These are phyloP conservation scores for Fusarium buharicum DNA, from an alignment of 2,329 filamentous ascomycete species.

Conservation along the genomic window DNA sequence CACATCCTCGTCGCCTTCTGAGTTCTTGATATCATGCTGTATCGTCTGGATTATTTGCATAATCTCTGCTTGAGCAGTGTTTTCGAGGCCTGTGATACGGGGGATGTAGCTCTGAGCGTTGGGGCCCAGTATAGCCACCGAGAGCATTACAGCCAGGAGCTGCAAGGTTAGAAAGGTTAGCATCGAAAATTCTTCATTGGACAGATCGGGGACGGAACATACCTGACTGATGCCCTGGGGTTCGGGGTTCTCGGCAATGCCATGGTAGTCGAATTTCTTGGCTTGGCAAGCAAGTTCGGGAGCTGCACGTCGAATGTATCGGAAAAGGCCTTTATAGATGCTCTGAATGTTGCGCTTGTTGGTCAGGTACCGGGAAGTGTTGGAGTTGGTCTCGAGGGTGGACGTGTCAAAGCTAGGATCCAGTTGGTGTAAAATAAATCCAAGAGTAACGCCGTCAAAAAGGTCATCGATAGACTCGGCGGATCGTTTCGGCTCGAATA, in stretches of 20 bases:
- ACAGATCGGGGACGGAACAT: constrained; percentile 15
- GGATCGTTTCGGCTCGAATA: constrained; percentile 58
- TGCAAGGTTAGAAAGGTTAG: constrained; percentile 47
- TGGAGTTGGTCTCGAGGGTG: constrained; percentile 61
- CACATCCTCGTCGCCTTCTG: constrained; percentile 52
- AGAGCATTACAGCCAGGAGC: constrained; percentile 71
- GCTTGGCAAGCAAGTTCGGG: constrained; percentile 63
- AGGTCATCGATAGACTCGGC: constrained; percentile 63
- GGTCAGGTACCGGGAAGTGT: constrained; percentile 57
- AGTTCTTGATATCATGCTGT: constrained; percentile 52
- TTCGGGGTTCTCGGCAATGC: constrained; percentile 67
- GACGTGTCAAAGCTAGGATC: constrained; percentile 66
- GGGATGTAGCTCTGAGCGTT: constrained; percentile 65
- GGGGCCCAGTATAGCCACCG: constrained; percentile 68
- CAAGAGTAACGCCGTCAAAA: constrained; percentile 64
- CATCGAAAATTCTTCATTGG: neutral
- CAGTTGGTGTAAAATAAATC: constrained; percentile 66
- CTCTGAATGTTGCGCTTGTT: constrained; percentile 64
- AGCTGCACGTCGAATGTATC: constrained; percentile 65
- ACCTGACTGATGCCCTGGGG: constrained; percentile 65
- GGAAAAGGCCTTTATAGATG: constrained; percentile 64
- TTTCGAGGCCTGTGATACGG: constrained; percentile 56
- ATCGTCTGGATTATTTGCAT: constrained; percentile 58
- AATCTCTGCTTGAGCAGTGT: constrained; percentile 56
- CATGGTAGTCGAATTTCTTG: constrained; percentile 65